Evolutionary conservation across 2,329 filamentous ascomycete species (phyloP), one percentile per base, ranked within the genome.

Genomic region (Paracorniculantispora psalliotae): DNA sequence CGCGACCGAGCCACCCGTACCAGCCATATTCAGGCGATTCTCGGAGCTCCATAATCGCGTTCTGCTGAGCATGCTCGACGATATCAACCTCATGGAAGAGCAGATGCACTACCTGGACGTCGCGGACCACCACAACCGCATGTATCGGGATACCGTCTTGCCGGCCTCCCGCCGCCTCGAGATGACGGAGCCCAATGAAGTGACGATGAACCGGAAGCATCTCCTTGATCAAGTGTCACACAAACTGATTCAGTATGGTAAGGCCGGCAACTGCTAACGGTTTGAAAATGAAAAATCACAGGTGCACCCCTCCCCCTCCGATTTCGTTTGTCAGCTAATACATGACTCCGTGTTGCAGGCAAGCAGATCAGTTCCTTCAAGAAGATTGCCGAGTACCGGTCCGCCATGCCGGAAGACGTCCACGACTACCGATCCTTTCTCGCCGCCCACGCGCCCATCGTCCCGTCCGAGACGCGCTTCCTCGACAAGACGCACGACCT

Each of bases 21-120:
- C 69, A 48, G 90, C 91, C 1, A 81, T 96, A 60, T 96, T 96
- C 71, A 85, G 92, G 46, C 87, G 87, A 59, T 97, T 97, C 67
- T 87, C 90, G 69, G 81, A 84, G 12, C 75, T 96, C 19, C 92
- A 94, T 66, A 91, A 96, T 69, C 86, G 92, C 2, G 75, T 96
- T 2, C 76, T 97, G 2, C 78, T 96, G 0, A 87, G 94, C 62
- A 79, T 96, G 17, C 92, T 96, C 71, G 91, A 96, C 68, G 91
- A 96, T 70, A 83, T 96, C 19, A 79, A 81, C 30, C 88, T 93
- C 66, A 77, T 96, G 39, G 92, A 96, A 72, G 87, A 91, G 66
- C 85, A 92, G 59, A 80, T 97, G 1, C 82, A 84, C 19, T 77
- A 79, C 0, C 73, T 94, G 1, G 92, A 96, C 67, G 75, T 74